These are phyloP conservation scores for Thermoascus crustaceus DNA, from an alignment of 2,329 filamentous ascomycete species.

Conservation along the genomic window DNA sequence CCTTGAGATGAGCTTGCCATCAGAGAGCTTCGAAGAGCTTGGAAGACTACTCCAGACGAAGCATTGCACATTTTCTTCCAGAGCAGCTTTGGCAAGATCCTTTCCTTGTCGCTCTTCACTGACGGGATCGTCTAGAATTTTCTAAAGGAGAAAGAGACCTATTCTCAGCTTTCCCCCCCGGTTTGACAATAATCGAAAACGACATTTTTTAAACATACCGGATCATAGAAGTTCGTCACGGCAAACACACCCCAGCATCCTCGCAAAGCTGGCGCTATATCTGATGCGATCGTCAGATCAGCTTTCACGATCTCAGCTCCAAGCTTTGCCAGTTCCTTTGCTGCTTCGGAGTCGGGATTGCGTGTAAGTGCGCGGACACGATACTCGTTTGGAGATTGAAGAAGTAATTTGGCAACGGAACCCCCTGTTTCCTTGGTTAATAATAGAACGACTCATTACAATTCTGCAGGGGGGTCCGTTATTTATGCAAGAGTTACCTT, in stretches of 20 bases:
- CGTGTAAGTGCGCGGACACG: slow-evolving; percentile 13
- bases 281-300: slow-evolving; percentile 11
- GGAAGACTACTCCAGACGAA: slow-evolving; percentile 11
- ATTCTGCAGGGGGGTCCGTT: too few relatives aligned
- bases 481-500: too few relatives aligned
- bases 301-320: slow-evolving; percentile 15
- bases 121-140: slow-evolving; percentile 9
- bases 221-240: slow-evolving; percentile 12
- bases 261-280: slow-evolving; percentile 5
- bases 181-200: too few relatives aligned
- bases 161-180: too few relatives aligned
- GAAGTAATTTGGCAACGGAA: slow-evolving; percentile 14
- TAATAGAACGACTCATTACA: not conserved
- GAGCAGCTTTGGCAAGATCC: slow-evolving; percentile 8
- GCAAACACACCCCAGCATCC: slow-evolving; percentile 13
- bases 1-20: slow-evolving; percentile 4
- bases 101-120: slow-evolving; percentile 11
- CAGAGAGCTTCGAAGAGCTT: slow-evolving; percentile 7
- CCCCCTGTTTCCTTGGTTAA: slow-evolving; percentile 7
- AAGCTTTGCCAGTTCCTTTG: slow-evolving; percentile 8
- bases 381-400: slow-evolving; percentile 12
- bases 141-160: slow-evolving; percentile 3
- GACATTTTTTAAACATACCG: too few relatives aligned
- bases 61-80: slow-evolving; percentile 7
- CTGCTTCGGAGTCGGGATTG: slow-evolving; percentile 9